A percentile compares a stretch with the other conserved stretches of the same genome.
Evolutionary conservation across 2,329 filamentous ascomycete genomes (phyloP).

Genomic region (Pezicula neosporulosa): DNA sequence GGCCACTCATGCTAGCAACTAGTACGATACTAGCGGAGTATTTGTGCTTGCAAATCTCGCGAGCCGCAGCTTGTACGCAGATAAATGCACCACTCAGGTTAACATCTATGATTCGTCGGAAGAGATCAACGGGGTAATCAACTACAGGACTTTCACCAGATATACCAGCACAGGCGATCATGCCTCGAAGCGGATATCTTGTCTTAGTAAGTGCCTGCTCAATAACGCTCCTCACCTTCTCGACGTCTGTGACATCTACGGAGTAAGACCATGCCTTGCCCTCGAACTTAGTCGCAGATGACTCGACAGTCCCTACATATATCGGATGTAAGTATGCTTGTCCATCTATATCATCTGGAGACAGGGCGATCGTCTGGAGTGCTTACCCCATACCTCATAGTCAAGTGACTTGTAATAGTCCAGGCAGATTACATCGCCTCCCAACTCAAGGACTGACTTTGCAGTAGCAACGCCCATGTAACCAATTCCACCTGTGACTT

Average conservation of each 20-base stretch:
- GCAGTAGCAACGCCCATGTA: conserved; percentile 46
- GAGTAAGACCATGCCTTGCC: conserved; percentile 28
- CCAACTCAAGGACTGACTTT: conserved; percentile 43
- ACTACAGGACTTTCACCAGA: conserved; percentile 43
- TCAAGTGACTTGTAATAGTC: conserved; percentile 38
- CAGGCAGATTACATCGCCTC: conserved; percentile 45
- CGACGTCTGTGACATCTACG: conserved; percentile 44
- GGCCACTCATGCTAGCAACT: conserved; percentile 64
- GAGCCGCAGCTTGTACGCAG: conserved; percentile 67
- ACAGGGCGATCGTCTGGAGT: no score
- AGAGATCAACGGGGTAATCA: conserved; percentile 51
- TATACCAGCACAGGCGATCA: conserved; percentile 45
- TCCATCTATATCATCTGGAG: no score
- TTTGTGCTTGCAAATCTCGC: conserved; percentile 44
- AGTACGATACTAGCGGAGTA: conserved; percentile 50
- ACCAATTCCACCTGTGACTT: conserved; percentile 45
- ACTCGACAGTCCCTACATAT: no score
- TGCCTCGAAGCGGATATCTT: conserved; percentile 6
- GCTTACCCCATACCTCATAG: conserved; percentile 34
- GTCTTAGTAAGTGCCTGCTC: background rate
- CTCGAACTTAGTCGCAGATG: no score
- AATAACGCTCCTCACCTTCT: conserved; percentile 31
- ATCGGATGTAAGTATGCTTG: no score
- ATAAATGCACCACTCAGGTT: conserved; percentile 70
- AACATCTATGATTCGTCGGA: conserved; percentile 64